phyloP scores from a whole-genome alignment of 148 eudicot genomes.

The Nyssa sinensis region DNA sequence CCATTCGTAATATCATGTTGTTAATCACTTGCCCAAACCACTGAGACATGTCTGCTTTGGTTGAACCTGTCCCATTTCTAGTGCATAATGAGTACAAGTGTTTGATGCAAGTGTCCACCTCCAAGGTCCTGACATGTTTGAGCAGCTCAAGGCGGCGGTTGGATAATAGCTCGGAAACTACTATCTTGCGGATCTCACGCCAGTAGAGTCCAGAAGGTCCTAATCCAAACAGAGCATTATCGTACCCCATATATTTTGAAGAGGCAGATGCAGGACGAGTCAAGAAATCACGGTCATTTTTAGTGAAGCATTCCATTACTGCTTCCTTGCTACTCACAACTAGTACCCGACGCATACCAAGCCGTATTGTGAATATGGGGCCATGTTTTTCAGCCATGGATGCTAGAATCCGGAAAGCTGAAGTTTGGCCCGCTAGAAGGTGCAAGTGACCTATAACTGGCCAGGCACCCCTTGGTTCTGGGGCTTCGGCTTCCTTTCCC shows the following conservation, averaged over 20 bases:
- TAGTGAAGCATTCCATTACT: slow-evolving; percentile 33
- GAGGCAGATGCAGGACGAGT: slow-evolving; percentile 27
- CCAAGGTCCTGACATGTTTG: no score
- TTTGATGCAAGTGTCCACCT: slow-evolving; percentile 19
- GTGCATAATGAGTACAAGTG: slow-evolving; percentile 3
- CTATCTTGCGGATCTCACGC: slow-evolving; percentile 42
- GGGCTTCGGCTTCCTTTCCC: no score
- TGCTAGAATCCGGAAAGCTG: slow-evolving; percentile 28
- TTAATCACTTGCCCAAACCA: slow-evolving; percentile 25
- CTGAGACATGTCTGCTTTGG: slow-evolving; percentile 8
- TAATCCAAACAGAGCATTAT: slow-evolving; percentile 20
- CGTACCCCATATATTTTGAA: slow-evolving; percentile 26
- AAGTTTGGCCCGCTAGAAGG: slow-evolving; percentile 21
- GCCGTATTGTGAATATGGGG: slow-evolving; percentile 32
- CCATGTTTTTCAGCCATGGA: slow-evolving; percentile 42
- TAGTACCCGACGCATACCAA: slow-evolving; percentile 26
- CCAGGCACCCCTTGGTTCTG: slow-evolving; percentile 41
- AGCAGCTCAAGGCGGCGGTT: slow-evolving; percentile 24
- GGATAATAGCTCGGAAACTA: slow-evolving; percentile 33
- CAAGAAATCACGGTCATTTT: slow-evolving; percentile 21
- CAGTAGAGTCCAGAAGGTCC: slow-evolving; percentile 38
- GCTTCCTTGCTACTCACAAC: slow-evolving; percentile 30
- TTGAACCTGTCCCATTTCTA: background rate
- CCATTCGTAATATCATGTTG: slow-evolving; percentile 11
- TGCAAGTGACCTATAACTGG: slow-evolving; percentile 48